Conservation (phyloP, 73 alveolate species). For the Blepharisma japonicum region DNA sequence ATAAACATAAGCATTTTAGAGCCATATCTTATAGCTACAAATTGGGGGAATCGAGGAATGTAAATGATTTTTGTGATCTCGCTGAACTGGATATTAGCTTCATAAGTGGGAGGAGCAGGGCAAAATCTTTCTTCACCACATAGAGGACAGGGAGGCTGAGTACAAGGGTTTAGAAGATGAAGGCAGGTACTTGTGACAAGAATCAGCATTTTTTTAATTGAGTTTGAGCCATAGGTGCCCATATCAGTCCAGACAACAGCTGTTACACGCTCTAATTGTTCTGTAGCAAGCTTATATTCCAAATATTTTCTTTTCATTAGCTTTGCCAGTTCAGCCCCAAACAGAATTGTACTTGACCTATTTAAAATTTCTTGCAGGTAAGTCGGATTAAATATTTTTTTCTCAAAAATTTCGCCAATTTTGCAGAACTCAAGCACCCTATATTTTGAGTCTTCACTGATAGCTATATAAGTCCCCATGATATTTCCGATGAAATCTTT, state of each 20-base stretch:
- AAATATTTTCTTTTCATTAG: conserved; percentile 1
- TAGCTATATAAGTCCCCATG: conserved; percentile 7
- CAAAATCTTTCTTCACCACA: conserved; percentile 29
- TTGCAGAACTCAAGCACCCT: conserved; percentile 24
- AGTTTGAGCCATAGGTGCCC: not conserved
- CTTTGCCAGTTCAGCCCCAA: not conserved
- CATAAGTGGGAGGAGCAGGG: conserved; percentile 20
- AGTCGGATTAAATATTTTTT: conserved; percentile 18
- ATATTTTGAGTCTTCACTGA: not conserved
- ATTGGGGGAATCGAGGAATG: not conserved
- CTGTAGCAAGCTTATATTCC: not conserved
- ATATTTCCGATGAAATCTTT: not conserved
- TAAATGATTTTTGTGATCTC: not conserved
- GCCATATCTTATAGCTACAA: not conserved
- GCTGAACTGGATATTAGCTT: not conserved
- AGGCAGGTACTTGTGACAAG: conserved; percentile 5
- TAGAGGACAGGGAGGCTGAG: conserved; percentile 21
- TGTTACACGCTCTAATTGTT: not conserved
- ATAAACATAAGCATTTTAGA: not conserved
- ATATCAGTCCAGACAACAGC: not conserved
- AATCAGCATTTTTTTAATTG: conserved; percentile 6
- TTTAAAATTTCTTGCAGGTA: conserved; percentile 20
- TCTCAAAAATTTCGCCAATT: conserved; percentile 4
- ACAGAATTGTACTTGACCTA: not conserved
- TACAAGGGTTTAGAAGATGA: conserved; percentile 10